Conservation (phyloP, 441 rosid species). For the Gossypium trilobum region DNA sequence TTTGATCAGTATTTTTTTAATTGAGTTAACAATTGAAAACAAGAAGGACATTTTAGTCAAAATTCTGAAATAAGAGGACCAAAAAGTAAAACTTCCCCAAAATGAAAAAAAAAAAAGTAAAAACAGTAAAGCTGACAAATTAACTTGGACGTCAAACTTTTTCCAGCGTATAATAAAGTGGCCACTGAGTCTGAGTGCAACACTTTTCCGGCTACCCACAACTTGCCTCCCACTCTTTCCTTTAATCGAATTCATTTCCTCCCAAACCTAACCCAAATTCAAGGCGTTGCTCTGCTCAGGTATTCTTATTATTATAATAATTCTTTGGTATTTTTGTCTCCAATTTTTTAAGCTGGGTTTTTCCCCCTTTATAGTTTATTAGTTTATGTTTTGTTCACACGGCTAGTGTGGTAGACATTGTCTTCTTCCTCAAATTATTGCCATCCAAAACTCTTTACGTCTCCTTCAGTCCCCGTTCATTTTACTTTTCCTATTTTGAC, state of each 20-base stretch:
- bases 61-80: neutral
- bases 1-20: neutral
- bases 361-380: neutral
- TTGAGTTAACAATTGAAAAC: neutral
- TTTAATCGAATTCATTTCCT: neutral
- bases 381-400: neutral
- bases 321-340: neutral
- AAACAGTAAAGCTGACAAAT: neutral
- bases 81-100: neutral
- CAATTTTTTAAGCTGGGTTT: neutral
- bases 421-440: neutral
- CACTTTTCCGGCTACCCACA: neutral
- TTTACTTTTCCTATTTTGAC: neutral
- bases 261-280: neutral
- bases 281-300: neutral
- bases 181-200: neutral
- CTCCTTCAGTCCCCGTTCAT: neutral
- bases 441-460: neutral
- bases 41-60: neutral
- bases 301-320: neutral
- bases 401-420: neutral
- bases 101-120: neutral
- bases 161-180: neutral
- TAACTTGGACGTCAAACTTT: neutral
- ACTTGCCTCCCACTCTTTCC: neutral